These are phyloP conservation scores for Wickerhamiella domercqiae DNA, from an alignment of 805 yeast species.

Conservation along the genomic window DNA sequence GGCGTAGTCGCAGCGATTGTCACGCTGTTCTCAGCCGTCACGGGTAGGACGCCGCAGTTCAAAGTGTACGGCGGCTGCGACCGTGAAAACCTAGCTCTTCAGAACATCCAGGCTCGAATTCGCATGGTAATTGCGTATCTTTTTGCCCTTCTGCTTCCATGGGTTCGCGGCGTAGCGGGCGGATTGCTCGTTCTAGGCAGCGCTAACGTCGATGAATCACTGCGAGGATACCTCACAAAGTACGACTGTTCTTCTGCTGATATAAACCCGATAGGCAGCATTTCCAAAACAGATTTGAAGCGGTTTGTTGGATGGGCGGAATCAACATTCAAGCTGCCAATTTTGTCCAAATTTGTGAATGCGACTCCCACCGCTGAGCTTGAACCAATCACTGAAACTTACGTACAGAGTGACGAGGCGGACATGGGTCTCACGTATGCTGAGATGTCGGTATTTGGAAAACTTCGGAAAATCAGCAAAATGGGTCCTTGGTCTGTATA, in stretches of 20 bases:
- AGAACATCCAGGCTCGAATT: slow-evolving; percentile 89
- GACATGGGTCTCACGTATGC: slow-evolving; percentile 99
- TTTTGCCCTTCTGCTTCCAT: slow-evolving; percentile 88
- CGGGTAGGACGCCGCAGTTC: slow-evolving; percentile 79
- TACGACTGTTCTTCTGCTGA: slow-evolving; percentile 97
- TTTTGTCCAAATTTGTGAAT: slow-evolving; percentile 58
- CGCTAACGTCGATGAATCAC: slow-evolving; percentile 93
- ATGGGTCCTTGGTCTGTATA: slow-evolving; percentile 97
- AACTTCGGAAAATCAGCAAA: slow-evolving; percentile 77
- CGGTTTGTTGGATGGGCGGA: slow-evolving; percentile 72
- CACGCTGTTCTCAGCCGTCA: slow-evolving; percentile 66
- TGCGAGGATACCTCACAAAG: slow-evolving; percentile 89
- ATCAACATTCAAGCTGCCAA: slow-evolving; percentile 53
- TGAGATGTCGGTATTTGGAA: slow-evolving; percentile 81
- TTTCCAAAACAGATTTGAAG: slow-evolving; percentile 85
- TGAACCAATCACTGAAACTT: slow-evolving; percentile 84
- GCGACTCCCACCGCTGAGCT: slow-evolving; percentile 98
- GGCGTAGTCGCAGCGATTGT: slow-evolving; percentile 59
- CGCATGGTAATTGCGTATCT: slow-evolving; percentile 90
- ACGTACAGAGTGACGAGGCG: slow-evolving; percentile 89
- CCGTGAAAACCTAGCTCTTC: slow-evolving; percentile 84
- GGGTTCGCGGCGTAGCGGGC: slow-evolving; percentile 69
- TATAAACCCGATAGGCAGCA: slow-evolving; percentile 96
- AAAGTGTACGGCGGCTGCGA: slow-evolving; percentile 88
- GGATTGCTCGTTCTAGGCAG: slow-evolving; percentile 87